Conservation (phyloP, 352 stramenopile genomes). For the Aphanomyces stellatus region DNA sequence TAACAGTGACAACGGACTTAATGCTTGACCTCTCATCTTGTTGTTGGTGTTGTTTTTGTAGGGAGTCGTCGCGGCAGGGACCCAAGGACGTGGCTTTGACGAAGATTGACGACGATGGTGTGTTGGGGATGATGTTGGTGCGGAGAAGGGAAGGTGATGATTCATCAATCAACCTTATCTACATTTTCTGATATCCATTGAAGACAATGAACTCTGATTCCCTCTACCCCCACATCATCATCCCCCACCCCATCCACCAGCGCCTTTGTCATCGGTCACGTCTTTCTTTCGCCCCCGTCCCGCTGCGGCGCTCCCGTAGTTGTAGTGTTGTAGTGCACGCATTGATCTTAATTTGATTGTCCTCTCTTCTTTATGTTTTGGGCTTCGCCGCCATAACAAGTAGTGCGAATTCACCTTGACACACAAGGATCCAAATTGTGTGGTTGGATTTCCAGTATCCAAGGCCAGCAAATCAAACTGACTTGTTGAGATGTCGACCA, state of each 20-base stretch:
- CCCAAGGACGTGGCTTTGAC: not conserved
- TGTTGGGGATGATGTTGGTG: conserved; percentile 19
- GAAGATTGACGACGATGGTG: not conserved
- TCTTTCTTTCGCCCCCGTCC: too few species aligned
- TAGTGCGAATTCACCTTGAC: too few species aligned
- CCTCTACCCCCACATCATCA: not conserved
- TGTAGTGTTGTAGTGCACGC: too few species aligned
- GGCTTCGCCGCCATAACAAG: too few species aligned
- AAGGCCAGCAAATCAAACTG: too few species aligned
- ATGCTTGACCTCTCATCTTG: conserved; percentile 5
- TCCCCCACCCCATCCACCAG: not conserved
- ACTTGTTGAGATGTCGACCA: too few species aligned
- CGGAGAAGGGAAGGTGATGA: conserved; percentile 64
- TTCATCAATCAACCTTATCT: conserved; percentile 49
- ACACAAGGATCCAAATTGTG: too few species aligned
- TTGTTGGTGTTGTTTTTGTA: not conserved
- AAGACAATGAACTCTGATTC: conserved; percentile 35
- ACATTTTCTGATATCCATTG: conserved; percentile 48
- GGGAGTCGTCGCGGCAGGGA: not conserved
- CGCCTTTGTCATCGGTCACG: conserved; percentile 23
- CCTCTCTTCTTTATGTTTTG: too few species aligned
- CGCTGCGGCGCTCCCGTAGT: too few species aligned
- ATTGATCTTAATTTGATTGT: too few species aligned
- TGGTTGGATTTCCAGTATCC: too few species aligned
- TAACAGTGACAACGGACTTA: conserved; percentile 14